Conservation (phyloP, 2,329 filamentous ascomycete genomes). For the Cladobotryum protrusum region DNA sequence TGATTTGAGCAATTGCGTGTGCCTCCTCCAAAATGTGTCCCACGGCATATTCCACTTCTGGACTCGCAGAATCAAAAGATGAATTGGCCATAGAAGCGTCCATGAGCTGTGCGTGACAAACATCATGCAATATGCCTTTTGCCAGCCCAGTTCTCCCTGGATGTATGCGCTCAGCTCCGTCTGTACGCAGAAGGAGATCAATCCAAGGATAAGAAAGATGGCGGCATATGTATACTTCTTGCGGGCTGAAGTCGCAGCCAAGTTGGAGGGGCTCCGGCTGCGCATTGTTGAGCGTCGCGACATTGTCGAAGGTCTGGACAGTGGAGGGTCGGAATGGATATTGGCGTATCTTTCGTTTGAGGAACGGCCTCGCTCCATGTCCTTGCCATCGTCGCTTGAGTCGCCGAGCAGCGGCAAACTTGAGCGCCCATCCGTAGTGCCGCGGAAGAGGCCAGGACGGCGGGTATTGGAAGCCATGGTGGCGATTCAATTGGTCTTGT, state of each 20-base stretch:
- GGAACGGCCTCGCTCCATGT: slow-evolving; percentile 7
- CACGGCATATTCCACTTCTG: slow-evolving; percentile 75
- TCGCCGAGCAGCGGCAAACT: slow-evolving; percentile 35
- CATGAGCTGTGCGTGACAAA: slow-evolving; percentile 96
- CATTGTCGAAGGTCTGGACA: slow-evolving; percentile 19
- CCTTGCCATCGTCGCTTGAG: slow-evolving; percentile 16
- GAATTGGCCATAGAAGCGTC: slow-evolving; percentile 79
- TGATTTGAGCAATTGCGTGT: slow-evolving; percentile 44
- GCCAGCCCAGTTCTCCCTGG: slow-evolving; percentile 85
- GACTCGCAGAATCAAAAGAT: slow-evolving; percentile 72
- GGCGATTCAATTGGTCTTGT: slow-evolving; percentile 5
- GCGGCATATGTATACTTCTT: slow-evolving; percentile 83
- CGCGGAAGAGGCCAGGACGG: slow-evolving; percentile 39
- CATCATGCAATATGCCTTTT: slow-evolving; percentile 99
- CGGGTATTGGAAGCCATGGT: slow-evolving; percentile 38
- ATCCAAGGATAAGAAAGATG: slow-evolving; percentile 73
- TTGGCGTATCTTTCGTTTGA: slow-evolving; percentile 10
- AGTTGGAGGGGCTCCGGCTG: slow-evolving; percentile 63
- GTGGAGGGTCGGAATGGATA: slow-evolving; percentile 10
- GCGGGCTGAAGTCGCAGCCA: slow-evolving; percentile 45
- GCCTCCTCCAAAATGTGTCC: slow-evolving; percentile 73
- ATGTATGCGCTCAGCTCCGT: slow-evolving; percentile 95
- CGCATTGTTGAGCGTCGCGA: slow-evolving; percentile 59
- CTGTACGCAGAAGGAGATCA: slow-evolving; percentile 87
- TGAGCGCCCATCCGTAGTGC: slow-evolving; percentile 40